These are phyloP conservation scores for Zygosaccharomyces siamensis DNA, from an alignment of 805 yeast species.

Conservation along the genomic window DNA sequence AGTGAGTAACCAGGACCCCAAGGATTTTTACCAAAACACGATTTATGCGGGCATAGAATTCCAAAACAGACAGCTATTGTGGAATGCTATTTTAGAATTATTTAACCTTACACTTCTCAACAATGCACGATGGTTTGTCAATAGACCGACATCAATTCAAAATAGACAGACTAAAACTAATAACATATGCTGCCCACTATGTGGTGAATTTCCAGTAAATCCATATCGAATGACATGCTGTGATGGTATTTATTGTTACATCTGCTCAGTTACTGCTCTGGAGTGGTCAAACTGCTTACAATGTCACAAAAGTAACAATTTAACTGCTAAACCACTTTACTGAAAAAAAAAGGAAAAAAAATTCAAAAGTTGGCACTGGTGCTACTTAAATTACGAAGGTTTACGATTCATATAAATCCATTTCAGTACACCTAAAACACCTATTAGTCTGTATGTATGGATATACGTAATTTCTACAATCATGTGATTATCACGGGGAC, in stretches of 20 bases:
- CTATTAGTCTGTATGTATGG: too few species aligned
- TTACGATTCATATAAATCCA: not conserved
- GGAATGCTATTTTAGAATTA: constrained; percentile 30
- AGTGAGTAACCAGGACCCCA: constrained; percentile 1
- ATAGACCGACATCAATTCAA: constrained; percentile 10
- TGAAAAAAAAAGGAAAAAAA: not conserved
- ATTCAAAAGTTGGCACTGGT: not conserved
- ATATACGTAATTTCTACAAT: too few species aligned
- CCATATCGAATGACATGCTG: constrained; percentile 24
- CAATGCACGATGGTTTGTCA: constrained; percentile 12
- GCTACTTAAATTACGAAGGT: not conserved
- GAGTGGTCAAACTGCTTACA: constrained; percentile 15
- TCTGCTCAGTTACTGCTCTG: constrained; percentile 18
- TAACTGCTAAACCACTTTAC: constrained; percentile 10
- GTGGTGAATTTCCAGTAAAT: constrained; percentile 19
- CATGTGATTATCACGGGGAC: too few species aligned
- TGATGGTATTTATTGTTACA: constrained; percentile 18
- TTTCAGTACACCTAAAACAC: too few species aligned
- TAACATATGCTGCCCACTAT: constrained; percentile 13
- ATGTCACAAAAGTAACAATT: constrained; percentile 9
- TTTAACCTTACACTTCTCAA: constrained; percentile 21
- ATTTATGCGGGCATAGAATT: constrained; percentile 22
- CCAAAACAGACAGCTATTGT: constrained; percentile 30
- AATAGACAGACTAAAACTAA: not conserved
- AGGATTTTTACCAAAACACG: constrained; percentile 17